phyloP scores from a whole-genome alignment of 306 rosid genomes.

The Citrullus amarus region DNA sequence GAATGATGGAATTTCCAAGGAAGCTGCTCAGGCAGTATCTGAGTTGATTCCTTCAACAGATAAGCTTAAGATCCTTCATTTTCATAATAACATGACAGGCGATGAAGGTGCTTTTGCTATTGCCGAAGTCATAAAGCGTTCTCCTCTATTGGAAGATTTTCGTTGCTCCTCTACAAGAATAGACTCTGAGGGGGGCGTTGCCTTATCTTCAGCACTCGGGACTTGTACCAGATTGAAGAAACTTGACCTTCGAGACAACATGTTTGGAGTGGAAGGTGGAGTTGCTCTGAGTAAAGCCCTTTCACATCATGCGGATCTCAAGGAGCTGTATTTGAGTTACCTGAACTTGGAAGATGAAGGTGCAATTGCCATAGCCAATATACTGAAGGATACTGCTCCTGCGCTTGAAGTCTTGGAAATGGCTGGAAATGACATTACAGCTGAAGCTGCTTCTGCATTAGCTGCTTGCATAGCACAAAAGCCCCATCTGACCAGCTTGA shows the following conservation, averaged over 20 bases:
- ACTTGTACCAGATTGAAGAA: constrained; percentile 46
- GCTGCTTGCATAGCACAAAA: constrained; percentile 46
- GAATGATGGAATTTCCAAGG: constrained; percentile 80
- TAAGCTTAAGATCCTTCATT: constrained; percentile 64
- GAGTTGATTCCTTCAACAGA: constrained; percentile 76
- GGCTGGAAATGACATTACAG: constrained; percentile 81
- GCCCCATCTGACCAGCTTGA: constrained; percentile 52
- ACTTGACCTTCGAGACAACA: constrained; percentile 89
- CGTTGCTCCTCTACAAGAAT: constrained; percentile 84
- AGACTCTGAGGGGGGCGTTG: constrained; percentile 70
- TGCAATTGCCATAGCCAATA: constrained; percentile 43
- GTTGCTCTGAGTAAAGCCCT: constrained; percentile 68
- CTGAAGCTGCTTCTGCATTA: constrained; percentile 53
- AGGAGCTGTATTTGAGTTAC: constrained; percentile 70
- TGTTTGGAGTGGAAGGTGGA: constrained; percentile 80
- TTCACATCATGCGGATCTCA: constrained; percentile 40
- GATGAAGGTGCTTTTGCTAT: constrained; percentile 72
- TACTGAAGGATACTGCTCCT: constrained; percentile 66
- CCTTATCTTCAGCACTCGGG: constrained; percentile 52
- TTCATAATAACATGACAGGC: constrained; percentile 83
- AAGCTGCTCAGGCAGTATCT: constrained; percentile 69
- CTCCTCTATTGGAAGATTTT: constrained; percentile 59
- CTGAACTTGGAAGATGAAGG: constrained; percentile 85
- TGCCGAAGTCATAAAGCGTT: constrained; percentile 54
- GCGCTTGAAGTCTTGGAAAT: constrained; percentile 73